A percentile compares a stretch with the other conserved stretches of the same genome.
phyloP scores from a whole-genome alignment of 768 basidiomycete genomes.

The Kwoniella dendrophila region DNA sequence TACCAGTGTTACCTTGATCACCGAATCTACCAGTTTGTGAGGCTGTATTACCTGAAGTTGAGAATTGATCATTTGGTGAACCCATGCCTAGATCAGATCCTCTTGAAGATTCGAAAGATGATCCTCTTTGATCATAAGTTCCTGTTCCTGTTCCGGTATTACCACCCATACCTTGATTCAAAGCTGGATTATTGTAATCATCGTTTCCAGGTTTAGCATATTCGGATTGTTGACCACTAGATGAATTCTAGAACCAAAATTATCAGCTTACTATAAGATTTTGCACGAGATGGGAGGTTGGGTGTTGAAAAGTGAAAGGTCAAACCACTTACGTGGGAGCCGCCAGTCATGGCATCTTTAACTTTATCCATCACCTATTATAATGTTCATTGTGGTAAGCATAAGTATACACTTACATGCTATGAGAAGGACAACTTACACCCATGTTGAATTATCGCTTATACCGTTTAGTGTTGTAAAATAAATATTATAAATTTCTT shows the following conservation, averaged over 20 bases:
- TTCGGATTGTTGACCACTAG: not conserved
- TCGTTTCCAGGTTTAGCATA: constrained; percentile 3
- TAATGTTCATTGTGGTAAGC: no score
- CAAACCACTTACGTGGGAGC: not conserved
- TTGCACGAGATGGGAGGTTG: not conserved
- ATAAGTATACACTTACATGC: no score
- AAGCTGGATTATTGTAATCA: constrained; percentile 7
- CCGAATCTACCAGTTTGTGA: not conserved
- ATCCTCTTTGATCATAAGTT: not conserved
- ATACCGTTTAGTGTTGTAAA: no score
- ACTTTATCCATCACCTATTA: constrained; percentile 9
- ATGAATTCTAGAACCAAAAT: not conserved
- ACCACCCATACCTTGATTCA: constrained; percentile 2
- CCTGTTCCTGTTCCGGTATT: not conserved
- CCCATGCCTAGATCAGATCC: constrained; percentile 10
- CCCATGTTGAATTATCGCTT: no score
- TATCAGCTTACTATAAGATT: not conserved
- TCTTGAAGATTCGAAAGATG: constrained; percentile 5
- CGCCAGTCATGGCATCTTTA: constrained; percentile 9
- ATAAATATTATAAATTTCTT: no score
- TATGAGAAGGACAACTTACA: no score
- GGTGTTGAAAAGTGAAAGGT: not conserved
- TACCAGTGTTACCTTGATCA: not conserved
- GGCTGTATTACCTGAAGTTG: not conserved
- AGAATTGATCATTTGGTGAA: not conserved